phyloP scores from a whole-genome alignment of 2,329 filamentous ascomycete species.

The Westerdykella sp. region DNA sequence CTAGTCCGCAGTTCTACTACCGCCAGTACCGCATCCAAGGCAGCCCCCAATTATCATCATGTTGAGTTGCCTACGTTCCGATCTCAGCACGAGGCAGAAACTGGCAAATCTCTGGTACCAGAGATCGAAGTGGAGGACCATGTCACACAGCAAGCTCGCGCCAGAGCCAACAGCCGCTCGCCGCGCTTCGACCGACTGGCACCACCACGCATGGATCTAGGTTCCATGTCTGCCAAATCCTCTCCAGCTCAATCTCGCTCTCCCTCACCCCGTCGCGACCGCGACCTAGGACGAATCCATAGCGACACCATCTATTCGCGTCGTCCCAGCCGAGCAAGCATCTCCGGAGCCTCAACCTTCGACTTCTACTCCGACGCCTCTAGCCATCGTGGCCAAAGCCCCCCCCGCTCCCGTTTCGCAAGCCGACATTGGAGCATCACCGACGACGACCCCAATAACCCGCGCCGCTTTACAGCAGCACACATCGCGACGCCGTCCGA shows the following conservation, averaged over 20 bases:
- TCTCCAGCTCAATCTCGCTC: slow-evolving; percentile 12
- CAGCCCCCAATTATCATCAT: slow-evolving; percentile 25
- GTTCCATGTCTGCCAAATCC: slow-evolving; percentile 19
- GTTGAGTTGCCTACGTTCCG: slow-evolving; percentile 34
- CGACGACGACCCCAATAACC: slow-evolving; percentile 35
- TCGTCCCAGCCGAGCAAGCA: slow-evolving; percentile 18
- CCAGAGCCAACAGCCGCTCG: slow-evolving; percentile 34
- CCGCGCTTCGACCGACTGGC: slow-evolving; percentile 42
- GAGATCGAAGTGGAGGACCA: slow-evolving; percentile 28
- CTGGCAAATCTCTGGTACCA: slow-evolving; percentile 21
- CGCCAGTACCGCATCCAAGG: slow-evolving; percentile 18
- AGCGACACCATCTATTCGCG: slow-evolving; percentile 29
- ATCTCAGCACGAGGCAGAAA: slow-evolving; percentile 20
- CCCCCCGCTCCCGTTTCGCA: slow-evolving; percentile 34
- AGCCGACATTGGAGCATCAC: slow-evolving; percentile 55
- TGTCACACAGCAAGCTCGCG: slow-evolving; percentile 39
- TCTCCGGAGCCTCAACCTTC: slow-evolving; percentile 20
- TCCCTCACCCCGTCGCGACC: slow-evolving; percentile 13
- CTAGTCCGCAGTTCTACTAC: slow-evolving; percentile 29
- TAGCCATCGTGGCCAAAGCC: slow-evolving; percentile 13
- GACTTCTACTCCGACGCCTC: slow-evolving; percentile 1
- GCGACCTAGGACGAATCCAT: slow-evolving; percentile 19
- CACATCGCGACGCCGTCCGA: slow-evolving; percentile 53
- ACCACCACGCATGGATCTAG: slow-evolving; percentile 47
- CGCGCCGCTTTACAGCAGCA: slow-evolving; percentile 22